Base-by-base conservation (phyloP, 164 flowering plant genomes). In the Houttuynia cordata region DNA sequence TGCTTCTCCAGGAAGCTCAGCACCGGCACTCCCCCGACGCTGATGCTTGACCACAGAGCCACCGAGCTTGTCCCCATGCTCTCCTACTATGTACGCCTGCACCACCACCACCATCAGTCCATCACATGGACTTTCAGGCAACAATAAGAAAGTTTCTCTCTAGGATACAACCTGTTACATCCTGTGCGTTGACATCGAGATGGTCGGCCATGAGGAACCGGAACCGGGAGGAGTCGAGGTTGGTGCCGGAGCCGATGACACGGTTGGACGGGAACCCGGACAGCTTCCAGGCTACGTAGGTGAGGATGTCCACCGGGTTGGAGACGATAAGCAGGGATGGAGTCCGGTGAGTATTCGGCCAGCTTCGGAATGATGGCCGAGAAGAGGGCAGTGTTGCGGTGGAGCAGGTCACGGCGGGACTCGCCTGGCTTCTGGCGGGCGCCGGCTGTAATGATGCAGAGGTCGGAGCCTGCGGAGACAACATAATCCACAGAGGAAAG, bases 41-140 rank as follows among this genome's bases (percentile, higher is more conserved):
- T 88, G 30, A 86, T 86, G 82, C 96, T 86, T 10, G 96, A 88
- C 96, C 96, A 88, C 42, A 88, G 70, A 0, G 96, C 96, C 74
- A 88, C 96, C 9, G 96, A 88, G 72, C 88, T n/a, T 84, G 73
- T 86, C 93, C 0, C 96, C 96, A 20, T 88, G 93, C 68, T 86
- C 96, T 10, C 96, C 96, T 0, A 88, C 81, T 1, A 88, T 84
- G 73, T 71, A 84, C 0, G 96, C 96, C 78, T 82, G 84, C 24
- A 76, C 49, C 14, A 10, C 1, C 49, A 42, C 37, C 17, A 3
- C 12, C 49, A 42, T 12, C 17, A 42, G 7, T 1, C 9, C 12
- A 10, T 42, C 17, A 42, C 42, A 40, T 40, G 10, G 10, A 40
- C 6, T 40, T 40, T 40, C 10, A 40, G 6, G 10, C 10, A 40